A percentile compares a stretch with the other conserved stretches of the same genome.
phyloP scores from a whole-genome alignment of 208 protist genomes.

The Crithidia thermophila region DNA sequence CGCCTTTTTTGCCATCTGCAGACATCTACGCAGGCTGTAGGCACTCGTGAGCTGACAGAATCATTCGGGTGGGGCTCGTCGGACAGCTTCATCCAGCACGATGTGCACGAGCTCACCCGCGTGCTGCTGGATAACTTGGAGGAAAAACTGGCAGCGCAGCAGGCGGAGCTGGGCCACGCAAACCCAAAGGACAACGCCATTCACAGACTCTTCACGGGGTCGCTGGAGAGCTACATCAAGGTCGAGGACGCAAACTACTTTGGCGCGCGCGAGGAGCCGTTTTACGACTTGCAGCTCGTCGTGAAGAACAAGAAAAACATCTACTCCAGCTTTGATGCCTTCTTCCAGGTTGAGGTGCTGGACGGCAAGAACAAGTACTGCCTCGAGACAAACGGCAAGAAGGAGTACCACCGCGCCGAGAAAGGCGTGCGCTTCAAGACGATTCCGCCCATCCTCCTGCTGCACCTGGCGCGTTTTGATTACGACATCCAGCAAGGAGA shows the following conservation, averaged over 20 bases:
- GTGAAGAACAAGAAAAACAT: slow-evolving; percentile 89
- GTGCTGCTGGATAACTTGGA: slow-evolving; percentile 89
- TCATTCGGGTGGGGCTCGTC: slow-evolving; percentile 92
- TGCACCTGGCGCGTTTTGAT: slow-evolving; percentile 93
- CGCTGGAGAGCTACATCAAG: slow-evolving; percentile 81
- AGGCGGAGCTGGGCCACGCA: slow-evolving; percentile 1
- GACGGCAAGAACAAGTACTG: slow-evolving; percentile 95
- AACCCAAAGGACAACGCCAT: slow-evolving; percentile 64
- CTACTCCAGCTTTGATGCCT: slow-evolving; percentile 85
- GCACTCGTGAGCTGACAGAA: slow-evolving; percentile 90
- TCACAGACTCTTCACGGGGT: slow-evolving; percentile 74
- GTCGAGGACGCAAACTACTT: slow-evolving; percentile 88
- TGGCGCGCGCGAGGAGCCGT: slow-evolving; percentile 77
- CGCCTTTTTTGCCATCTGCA: slow-evolving; percentile 90
- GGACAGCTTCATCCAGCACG: slow-evolving; percentile 94
- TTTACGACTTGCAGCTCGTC: slow-evolving; percentile 92
- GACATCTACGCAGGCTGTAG: slow-evolving; percentile 55
- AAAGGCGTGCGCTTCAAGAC: slow-evolving; percentile 85
- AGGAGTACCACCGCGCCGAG: slow-evolving; percentile 83
- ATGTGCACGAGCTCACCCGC: slow-evolving; percentile 90
- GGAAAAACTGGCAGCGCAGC: slow-evolving; percentile 63
- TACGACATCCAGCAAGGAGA: slow-evolving; percentile 83
- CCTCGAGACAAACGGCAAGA: slow-evolving; percentile 77
- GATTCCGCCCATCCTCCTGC: slow-evolving; percentile 85
- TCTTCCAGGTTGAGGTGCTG: slow-evolving; percentile 91